Base-by-base conservation (phyloP, 805 yeast genomes). In the Kodamaea laetipori region DNA sequence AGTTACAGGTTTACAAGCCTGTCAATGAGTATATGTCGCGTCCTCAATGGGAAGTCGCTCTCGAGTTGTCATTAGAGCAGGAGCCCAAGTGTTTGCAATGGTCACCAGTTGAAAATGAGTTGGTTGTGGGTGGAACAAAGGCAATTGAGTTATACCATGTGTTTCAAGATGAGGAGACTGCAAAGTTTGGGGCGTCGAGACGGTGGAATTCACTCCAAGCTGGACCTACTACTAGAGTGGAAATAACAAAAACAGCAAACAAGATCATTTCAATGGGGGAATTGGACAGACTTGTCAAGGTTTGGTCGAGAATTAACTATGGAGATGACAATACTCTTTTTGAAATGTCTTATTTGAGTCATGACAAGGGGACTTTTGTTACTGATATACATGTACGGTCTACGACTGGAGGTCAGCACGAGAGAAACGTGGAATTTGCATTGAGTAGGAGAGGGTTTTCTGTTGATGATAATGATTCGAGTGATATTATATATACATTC, bases 231-330 rank as follows among this genome's bases (percentile, higher is more conserved):
- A 76, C 75, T 48, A 53, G 67, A 37, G 76, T 82, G 4, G 67
- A 71, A 23, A 76, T 86, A 17, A 79, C 95, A 0, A 80, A 78
- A n/a, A 85, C 86, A 50, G 78, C 89, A 0, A 74, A 76, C 40
- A 70, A 82, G 34, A 78, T 90, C 15, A 53, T 65, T 16, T 85
- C 90, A 6, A 75, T 84, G 38, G 82, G 86, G 0, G 68, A 67
- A 31, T 78, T 74, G 57, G 96, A 88, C 58, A 70, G 71, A 26
- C 67, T 85, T 10, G 81, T 87, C 21, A 88, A 87, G 56, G 70
- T 88, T 2, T 90, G 96, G 96, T 73, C 81, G 42, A 68, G 97
- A 39, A 71, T 81, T 6, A 76, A 84, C 6, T 86, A 81, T 55
- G 89, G 85, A 25, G 74, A 76, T 19, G 62, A 59, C 37, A 59